phyloP scores from a whole-genome alignment of 2,329 filamentous ascomycete species.

The Monosporascus sp. region DNA sequence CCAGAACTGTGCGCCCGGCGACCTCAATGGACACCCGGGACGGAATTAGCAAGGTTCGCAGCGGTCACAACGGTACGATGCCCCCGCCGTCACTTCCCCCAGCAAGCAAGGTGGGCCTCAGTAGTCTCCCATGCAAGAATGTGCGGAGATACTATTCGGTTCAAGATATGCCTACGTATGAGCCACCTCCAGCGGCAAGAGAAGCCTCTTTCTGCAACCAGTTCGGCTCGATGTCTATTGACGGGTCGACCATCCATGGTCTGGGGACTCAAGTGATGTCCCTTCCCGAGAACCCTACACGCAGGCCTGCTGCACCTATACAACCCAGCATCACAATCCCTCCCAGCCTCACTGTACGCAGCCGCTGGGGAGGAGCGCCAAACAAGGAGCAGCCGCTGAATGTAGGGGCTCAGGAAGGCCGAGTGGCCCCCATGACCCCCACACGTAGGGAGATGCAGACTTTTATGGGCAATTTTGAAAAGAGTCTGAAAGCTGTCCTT shows the following conservation, averaged over 20 bases:
- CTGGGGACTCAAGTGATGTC: constrained; percentile 44
- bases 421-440: constrained; percentile 30
- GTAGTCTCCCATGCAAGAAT: constrained; percentile 13
- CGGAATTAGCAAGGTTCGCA: constrained; percentile 12
- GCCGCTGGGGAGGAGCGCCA: background rate
- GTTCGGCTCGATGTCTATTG: constrained; percentile 36
- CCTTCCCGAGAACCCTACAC: constrained; percentile 20
- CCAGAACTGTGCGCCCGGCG: constrained; percentile 23
- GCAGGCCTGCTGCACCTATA: background rate
- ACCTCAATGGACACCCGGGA: constrained; percentile 26
- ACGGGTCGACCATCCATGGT: constrained; percentile 22
- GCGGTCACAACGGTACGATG: constrained; percentile 35
- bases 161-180: constrained; percentile 15
- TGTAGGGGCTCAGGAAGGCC: constrained; percentile 7
- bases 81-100: constrained; percentile 13
- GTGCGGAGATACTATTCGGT: constrained; percentile 21
- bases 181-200: constrained; percentile 24
- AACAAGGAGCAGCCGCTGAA: constrained; percentile 5
- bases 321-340: constrained; percentile 10
- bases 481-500: constrained; percentile 27
- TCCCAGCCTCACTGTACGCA: constrained; percentile 22
- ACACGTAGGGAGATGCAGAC: constrained; percentile 15
- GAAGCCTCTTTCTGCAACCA: constrained; percentile 38
- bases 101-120: constrained; percentile 8
- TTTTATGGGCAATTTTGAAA: constrained; percentile 22